Conservation (phyloP, 2,329 filamentous ascomycete species). For the Talaromyces sp. region DNA sequence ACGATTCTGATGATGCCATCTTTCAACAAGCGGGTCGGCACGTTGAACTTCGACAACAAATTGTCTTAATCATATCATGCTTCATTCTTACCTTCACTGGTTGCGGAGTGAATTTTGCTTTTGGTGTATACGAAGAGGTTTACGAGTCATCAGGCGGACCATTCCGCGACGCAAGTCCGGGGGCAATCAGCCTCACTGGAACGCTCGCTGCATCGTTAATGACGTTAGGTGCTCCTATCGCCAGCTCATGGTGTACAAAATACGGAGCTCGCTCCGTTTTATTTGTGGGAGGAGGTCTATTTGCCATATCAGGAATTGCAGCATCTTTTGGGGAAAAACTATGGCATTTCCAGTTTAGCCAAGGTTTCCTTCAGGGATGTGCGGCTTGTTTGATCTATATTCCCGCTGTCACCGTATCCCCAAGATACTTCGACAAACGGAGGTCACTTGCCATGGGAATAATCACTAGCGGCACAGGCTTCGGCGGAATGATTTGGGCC, state of each 20-base stretch:
- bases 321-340: slow-evolving; percentile 33
- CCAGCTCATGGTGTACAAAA: slow-evolving; percentile 34
- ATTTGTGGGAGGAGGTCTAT: slow-evolving; percentile 33
- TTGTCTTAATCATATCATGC: slow-evolving; percentile 9
- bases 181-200: slow-evolving; percentile 39
- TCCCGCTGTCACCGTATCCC: slow-evolving; percentile 37
- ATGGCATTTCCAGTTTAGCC: slow-evolving; percentile 35
- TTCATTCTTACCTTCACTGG: slow-evolving; percentile 35
- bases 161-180: slow-evolving; percentile 34
- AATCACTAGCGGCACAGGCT: slow-evolving; percentile 37
- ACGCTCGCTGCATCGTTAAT: slow-evolving; percentile 37
- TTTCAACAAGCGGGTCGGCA: not conserved
- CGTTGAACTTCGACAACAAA: not conserved
- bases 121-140: slow-evolving; percentile 42
- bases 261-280: slow-evolving; percentile 33
- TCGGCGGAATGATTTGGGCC: slow-evolving; percentile 41
- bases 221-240: slow-evolving; percentile 37
- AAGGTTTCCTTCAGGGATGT: slow-evolving; percentile 40
- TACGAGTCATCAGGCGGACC: slow-evolving; percentile 38
- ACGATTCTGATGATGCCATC: not conserved
- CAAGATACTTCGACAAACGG: slow-evolving; percentile 37
- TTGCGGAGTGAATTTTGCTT: slow-evolving; percentile 40
- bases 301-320: slow-evolving; percentile 32
- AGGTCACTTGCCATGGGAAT: slow-evolving; percentile 41
- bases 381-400: slow-evolving; percentile 40